Conservation (phyloP, 2,329 filamentous ascomycete genomes). For the Pseudogymnoascus sp. region DNA sequence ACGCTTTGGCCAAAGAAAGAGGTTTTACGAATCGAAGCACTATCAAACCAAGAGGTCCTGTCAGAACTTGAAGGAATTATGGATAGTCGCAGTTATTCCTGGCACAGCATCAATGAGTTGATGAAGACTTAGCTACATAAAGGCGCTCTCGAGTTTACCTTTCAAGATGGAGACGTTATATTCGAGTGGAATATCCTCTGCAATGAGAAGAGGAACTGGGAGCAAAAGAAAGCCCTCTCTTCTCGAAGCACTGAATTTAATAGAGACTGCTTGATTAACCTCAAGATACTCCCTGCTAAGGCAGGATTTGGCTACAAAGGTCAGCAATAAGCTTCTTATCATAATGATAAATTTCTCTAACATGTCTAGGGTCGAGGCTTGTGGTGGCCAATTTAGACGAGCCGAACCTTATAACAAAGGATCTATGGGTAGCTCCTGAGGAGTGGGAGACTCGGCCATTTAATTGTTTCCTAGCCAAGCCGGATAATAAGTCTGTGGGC, state of each 20-base stretch:
- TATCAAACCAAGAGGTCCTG: conserved; percentile 12
- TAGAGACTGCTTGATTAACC: conserved; percentile 16
- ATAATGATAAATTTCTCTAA: conserved; percentile 10
- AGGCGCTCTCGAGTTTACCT: conserved; percentile 13
- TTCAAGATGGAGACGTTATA: conserved; percentile 13
- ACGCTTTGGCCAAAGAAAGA: conserved; percentile 10
- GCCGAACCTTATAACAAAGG: conserved; percentile 10
- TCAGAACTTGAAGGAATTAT: conserved; percentile 13
- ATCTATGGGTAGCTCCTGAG: conserved; percentile 13
- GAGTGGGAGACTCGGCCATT: neutral
- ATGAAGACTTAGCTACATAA: conserved; percentile 13
- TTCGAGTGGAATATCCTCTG: conserved; percentile 18
- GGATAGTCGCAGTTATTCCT: conserved; percentile 14
- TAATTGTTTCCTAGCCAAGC: neutral
- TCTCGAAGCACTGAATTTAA: conserved; percentile 12
- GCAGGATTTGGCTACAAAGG: conserved; percentile 13
- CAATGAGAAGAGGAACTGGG: conserved; percentile 14
- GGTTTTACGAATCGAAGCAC: conserved; percentile 13
- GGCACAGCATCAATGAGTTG: conserved; percentile 14
- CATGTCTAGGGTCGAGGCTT: conserved; percentile 13
- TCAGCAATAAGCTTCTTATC: conserved; percentile 2
- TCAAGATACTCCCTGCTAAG: conserved; percentile 16
- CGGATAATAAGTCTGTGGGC: neutral
- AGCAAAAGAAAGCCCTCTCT: conserved; percentile 13
- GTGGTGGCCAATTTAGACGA: conserved; percentile 13